Percentiles rank a stretch among this genome's conserved stretches.
Conservation (phyloP, 371 early-diverging fungal genomes). For the Phascolomyces articulosus region DNA sequence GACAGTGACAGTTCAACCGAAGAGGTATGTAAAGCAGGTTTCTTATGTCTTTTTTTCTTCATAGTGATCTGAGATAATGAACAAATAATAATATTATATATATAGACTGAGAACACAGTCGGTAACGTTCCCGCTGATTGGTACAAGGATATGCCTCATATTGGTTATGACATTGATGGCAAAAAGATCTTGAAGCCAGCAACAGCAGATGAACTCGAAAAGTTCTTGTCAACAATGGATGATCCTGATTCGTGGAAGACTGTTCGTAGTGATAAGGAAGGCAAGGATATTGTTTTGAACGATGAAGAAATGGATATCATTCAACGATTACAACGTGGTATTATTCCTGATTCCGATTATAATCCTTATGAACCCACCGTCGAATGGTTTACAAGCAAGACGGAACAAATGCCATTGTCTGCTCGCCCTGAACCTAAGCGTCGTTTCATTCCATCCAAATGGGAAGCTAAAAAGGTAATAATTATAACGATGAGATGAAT, state of each 20-base stretch:
- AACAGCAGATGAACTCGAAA: constrained; percentile 88
- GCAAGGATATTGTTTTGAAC: constrained; percentile 80
- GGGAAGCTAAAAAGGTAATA: constrained; percentile 80
- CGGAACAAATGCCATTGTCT: constrained; percentile 77
- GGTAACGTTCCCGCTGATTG: constrained; percentile 96
- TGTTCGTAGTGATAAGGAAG: constrained; percentile 80
- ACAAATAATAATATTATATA: no score
- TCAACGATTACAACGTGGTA: constrained; percentile 79
- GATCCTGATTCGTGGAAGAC: constrained; percentile 92
- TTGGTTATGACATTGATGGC: constrained; percentile 95
- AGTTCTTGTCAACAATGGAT: constrained; percentile 90
- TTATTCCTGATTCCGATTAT: constrained; percentile 82
- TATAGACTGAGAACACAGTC: constrained; percentile 75
- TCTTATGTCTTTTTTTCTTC: no score
- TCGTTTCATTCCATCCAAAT: constrained; percentile 93
- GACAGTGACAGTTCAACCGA: constrained; percentile 92
- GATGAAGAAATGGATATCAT: constrained; percentile 92
- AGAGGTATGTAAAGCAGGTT: constrained; percentile 76
- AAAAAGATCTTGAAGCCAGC: constrained; percentile 90
- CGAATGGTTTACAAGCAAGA: constrained; percentile 92
- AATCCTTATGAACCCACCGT: constrained; percentile 92
- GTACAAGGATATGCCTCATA: constrained; percentile 96
- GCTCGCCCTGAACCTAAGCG: constrained; percentile 94
- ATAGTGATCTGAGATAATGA: no score
- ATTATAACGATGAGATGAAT: no score